Evolutionary conservation across 1,284 basidiomycete genomes (phyloP).

Genomic region (Caloboletus inedulis): DNA sequence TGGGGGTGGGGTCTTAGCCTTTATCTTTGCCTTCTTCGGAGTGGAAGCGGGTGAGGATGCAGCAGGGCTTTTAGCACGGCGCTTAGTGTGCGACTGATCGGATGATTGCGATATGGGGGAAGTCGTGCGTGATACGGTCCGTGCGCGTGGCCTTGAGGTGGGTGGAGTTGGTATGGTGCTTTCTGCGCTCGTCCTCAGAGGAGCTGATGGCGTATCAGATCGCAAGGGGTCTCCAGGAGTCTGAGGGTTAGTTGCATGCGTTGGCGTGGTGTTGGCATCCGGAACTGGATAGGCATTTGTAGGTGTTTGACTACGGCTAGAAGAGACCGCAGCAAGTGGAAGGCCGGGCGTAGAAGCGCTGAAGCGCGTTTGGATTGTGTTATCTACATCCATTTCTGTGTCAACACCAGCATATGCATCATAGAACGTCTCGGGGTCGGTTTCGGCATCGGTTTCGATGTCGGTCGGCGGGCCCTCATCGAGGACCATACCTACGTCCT

Average conservation of each 20-base stretch:
- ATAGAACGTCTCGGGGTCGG: constrained; percentile 28
- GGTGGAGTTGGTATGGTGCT: constrained; percentile 26
- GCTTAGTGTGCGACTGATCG: constrained; percentile 36
- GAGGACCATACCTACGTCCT: constrained; percentile 49
- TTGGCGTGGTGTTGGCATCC: constrained; percentile 32
- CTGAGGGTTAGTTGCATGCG: constrained; percentile 40
- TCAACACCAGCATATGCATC: constrained; percentile 24
- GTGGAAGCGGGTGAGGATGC: constrained; percentile 32
- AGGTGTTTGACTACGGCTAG: constrained; percentile 28
- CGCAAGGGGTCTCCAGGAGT: constrained; percentile 13
- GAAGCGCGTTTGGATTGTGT: constrained; percentile 16
- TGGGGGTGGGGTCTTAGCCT: constrained; percentile 33
- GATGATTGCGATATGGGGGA: constrained; percentile 29
- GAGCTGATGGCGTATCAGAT: constrained; percentile 25
- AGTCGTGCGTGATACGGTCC: constrained; percentile 20
- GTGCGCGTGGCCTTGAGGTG: constrained; percentile 13
- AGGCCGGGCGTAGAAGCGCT: constrained; percentile 5
- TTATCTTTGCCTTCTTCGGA: constrained; percentile 39
- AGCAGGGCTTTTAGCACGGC: constrained; percentile 45
- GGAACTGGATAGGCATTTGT: constrained; percentile 11
- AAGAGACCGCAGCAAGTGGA: constrained; percentile 7
- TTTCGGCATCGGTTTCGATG: constrained; percentile 47
- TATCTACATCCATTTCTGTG: constrained; percentile 14
- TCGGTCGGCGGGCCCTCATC: constrained; percentile 72
- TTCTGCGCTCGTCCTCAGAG: constrained; percentile 31